Conservation (phyloP, 2,329 filamentous ascomycete species). For the Phialocephala sp. region DNA sequence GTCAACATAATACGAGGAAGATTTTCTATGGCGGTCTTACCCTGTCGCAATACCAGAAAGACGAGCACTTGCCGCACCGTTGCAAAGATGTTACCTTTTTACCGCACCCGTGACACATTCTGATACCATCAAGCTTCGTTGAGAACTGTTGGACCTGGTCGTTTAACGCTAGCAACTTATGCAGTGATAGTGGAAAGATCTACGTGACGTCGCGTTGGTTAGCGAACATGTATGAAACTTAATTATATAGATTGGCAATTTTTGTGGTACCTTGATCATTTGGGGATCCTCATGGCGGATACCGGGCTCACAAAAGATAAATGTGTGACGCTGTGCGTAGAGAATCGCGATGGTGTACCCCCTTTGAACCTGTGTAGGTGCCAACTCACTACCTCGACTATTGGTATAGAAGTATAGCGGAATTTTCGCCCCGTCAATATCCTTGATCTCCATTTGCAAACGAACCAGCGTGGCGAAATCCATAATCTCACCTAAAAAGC, state of each 20-base stretch:
- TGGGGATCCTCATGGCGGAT: constrained; percentile 30
- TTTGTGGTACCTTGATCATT: constrained; percentile 31
- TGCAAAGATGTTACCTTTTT: constrained; percentile 30
- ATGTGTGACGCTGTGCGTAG: constrained; percentile 28
- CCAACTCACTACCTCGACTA: constrained; percentile 38
- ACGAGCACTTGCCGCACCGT: constrained; percentile 33
- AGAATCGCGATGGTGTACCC: constrained; percentile 34
- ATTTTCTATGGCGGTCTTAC: constrained; percentile 28
- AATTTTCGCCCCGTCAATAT: constrained; percentile 37
- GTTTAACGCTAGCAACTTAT: constrained; percentile 30
- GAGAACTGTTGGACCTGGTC: constrained; percentile 35
- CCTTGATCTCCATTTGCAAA: constrained; percentile 38
- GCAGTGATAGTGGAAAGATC: constrained; percentile 32
- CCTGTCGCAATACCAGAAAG: constrained; percentile 39
- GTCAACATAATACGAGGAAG: constrained; percentile 8
- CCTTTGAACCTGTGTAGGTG: constrained; percentile 24
- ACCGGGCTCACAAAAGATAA: constrained; percentile 19
- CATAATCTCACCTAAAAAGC: constrained; percentile 34
- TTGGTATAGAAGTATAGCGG: constrained; percentile 41
- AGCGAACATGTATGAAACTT: constrained; percentile 19
- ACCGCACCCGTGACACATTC: constrained; percentile 34
- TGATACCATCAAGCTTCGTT: constrained; percentile 29
- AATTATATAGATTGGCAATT: background rate
- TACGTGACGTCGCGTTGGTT: constrained; percentile 19
- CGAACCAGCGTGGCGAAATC: constrained; percentile 28